Percentiles rank a stretch among this genome's conserved stretches.
These are phyloP conservation scores for Croton setiger DNA, from an alignment of 441 rosid species.

Conservation along the genomic window DNA sequence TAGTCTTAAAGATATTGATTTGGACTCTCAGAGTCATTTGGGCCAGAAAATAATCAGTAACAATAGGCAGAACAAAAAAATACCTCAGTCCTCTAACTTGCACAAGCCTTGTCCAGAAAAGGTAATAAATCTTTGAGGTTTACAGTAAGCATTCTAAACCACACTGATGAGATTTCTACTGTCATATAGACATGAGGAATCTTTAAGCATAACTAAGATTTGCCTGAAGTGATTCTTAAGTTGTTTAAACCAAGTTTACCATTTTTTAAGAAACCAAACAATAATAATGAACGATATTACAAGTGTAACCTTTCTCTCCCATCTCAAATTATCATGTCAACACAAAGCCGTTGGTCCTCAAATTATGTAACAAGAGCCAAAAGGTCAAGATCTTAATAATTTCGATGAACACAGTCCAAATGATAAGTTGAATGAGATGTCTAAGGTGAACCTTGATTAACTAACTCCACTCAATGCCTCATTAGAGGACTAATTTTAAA, in stretches of 20 bases:
- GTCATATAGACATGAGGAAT: neutral
- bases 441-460: neutral
- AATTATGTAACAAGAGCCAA: neutral
- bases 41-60: neutral
- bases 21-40: neutral
- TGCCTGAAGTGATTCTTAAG: neutral
- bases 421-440: neutral
- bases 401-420: neutral
- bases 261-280: too few relatives aligned
- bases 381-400: neutral
- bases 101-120: neutral
- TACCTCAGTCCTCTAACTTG: neutral
- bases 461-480: neutral
- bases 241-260: neutral
- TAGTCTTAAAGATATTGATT: neutral
- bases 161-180: neutral
- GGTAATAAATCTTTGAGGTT: neutral
- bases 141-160: neutral
- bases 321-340: neutral
- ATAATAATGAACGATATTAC: neutral
- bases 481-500: neutral
- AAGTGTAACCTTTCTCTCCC: neutral
- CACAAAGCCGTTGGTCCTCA: neutral
- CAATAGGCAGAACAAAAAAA: neutral
- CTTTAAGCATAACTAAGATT: neutral